phyloP scores from a whole-genome alignment of 148 eudicot species.

The Amaranthus palmeri region DNA sequence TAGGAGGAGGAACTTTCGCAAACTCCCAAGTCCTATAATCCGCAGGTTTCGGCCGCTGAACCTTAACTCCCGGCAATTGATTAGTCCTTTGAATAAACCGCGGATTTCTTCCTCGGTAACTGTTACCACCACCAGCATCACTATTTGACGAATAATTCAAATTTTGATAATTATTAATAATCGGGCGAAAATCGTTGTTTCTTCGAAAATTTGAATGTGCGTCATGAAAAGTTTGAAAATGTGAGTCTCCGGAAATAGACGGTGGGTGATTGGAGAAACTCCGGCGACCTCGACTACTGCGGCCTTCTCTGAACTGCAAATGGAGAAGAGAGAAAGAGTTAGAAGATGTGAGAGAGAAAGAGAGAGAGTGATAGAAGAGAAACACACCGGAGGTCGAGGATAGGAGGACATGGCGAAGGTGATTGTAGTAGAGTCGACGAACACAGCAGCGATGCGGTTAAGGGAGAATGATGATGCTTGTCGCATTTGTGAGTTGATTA shows the following conservation, averaged over 20 bases:
- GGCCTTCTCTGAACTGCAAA: constrained; percentile 44
- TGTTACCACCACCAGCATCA: not conserved
- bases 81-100: constrained; percentile 15
- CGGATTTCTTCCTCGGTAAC: constrained; percentile 7
- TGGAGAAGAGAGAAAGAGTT: not conserved
- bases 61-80: constrained; percentile 1
- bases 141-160: constrained; percentile 1
- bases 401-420: constrained; percentile 29
- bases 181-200: not conserved
- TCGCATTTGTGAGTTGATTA: constrained; percentile 4
- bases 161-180: not conserved
- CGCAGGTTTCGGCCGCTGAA: constrained; percentile 29
- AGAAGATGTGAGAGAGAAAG: not conserved
- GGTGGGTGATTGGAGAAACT: constrained; percentile 36
- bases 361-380: not conserved
- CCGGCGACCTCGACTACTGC: constrained; percentile 27
- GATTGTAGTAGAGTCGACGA: constrained; percentile 28
- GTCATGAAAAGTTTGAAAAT: constrained; percentile 33
- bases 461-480: constrained; percentile 26
- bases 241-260: constrained; percentile 45
- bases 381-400: constrained; percentile 1
- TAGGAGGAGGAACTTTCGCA: constrained; percentile 37
- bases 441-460: constrained; percentile 41
- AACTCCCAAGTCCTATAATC: constrained; percentile 64
- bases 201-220: constrained; percentile 19